phyloP scores from a whole-genome alignment of 495 filamentous ascomycete genomes.

The Aspergillus conjunctus region DNA sequence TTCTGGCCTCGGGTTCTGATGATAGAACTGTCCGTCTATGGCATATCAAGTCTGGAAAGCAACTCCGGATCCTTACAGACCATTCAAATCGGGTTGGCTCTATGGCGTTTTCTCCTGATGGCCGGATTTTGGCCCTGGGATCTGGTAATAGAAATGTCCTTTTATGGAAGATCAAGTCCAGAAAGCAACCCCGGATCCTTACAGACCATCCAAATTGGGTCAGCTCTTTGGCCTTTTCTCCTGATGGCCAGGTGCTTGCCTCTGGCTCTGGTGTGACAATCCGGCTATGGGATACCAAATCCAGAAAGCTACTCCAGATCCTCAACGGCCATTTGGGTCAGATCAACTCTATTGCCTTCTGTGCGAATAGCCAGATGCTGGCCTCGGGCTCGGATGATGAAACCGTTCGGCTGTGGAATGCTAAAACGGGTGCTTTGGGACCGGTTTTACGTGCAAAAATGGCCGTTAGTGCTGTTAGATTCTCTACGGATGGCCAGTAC shows the following conservation, averaged over 20 bases:
- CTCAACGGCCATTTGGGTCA: background rate
- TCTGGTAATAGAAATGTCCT: constrained; percentile 1
- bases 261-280: constrained; percentile 30
- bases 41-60: constrained; percentile 23
- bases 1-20: constrained; percentile 27
- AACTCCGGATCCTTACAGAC: constrained; percentile 12
- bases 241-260: constrained; percentile 25
- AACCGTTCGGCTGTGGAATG: background rate
- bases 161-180: background rate
- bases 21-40: constrained; percentile 38
- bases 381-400: constrained; percentile 21
- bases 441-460: background rate
- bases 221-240: constrained; percentile 10
- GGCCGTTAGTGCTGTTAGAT: background rate
- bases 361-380: constrained; percentile 16
- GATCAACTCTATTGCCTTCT: constrained; percentile 8
- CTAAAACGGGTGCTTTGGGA: background rate
- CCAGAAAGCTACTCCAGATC: constrained; percentile 16
- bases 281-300: constrained; percentile 34
- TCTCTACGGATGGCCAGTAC: constrained; percentile 14
- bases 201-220: constrained; percentile 3
- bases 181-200: background rate
- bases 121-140: constrained; percentile 22
- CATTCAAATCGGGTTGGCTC: background rate
- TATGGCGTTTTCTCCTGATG: constrained; percentile 15